Evolutionary conservation across 129 eudicot species (phyloP).

Genomic region (Gnaphalium uliginosum): DNA sequence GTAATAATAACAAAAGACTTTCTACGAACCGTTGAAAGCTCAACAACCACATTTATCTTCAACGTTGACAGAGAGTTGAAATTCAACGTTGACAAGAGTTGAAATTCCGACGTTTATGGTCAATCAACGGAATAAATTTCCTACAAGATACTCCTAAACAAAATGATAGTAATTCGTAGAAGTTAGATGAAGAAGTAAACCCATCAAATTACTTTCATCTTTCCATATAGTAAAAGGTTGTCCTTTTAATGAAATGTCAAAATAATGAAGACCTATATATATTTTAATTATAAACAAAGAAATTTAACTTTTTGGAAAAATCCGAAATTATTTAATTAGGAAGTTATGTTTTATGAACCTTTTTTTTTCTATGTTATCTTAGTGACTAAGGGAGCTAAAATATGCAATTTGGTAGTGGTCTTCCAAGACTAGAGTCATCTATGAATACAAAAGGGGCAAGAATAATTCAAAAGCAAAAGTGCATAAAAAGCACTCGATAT

Average conservation of each 20-base stretch:
- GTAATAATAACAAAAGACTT: no score
- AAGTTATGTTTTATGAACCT: not conserved
- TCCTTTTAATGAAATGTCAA: not conserved
- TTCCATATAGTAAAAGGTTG: not conserved
- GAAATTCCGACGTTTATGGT: no score
- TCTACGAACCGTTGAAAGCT: no score
- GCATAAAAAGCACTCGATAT: conserved; percentile 14
- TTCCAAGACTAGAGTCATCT: conserved; percentile 10
- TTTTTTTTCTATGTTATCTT: conserved; percentile 9
- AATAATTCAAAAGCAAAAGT: conserved; percentile 27
- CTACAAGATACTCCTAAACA: no score
- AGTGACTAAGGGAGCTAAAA: conserved; percentile 25
- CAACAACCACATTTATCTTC: no score
- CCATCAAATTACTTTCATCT: not conserved
- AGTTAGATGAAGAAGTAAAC: not conserved
- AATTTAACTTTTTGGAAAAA: not conserved
- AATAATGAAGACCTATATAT: not conserved
- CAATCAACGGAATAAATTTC: no score
- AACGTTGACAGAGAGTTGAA: no score
- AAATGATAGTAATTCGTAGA: no score
- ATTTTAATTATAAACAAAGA: not conserved
- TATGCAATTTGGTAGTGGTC: conserved; percentile 21
- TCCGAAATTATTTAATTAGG: not conserved
- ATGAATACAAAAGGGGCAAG: not conserved
- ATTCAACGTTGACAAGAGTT: no score